Evolutionary conservation across 2,329 filamentous ascomycete species (phyloP), one percentile per base, ranked within the genome.

Genomic region (Ramularia collo-cygni): DNA sequence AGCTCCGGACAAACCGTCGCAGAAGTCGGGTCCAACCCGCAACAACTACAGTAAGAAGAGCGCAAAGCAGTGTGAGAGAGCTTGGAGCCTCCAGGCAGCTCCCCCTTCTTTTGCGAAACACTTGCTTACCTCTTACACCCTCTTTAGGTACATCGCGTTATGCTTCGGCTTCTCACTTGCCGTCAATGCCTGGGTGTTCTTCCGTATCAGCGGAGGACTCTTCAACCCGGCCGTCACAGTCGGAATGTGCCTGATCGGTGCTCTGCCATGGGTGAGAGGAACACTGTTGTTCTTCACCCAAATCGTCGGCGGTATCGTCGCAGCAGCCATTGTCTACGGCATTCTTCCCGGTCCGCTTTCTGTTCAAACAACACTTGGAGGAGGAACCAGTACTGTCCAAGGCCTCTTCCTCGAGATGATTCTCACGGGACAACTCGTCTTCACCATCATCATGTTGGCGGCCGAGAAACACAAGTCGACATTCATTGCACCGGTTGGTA

Each of bases 161-260:
- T 53, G 51, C 44, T 64, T 63, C 43, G 61, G 62, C 4, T 61
- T 63, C 40, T 60, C 58, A 0, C 50, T 65, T 2, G 59, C 61
- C 10, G 63, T 64, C 9, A 64, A 63, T n/a, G 61, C 58, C 4
- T 64, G 61, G 58, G 50, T 58, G 2, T 56, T 61, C 42, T 61
- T 56, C 46, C 44, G 58, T 13, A 54, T 61, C 35, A 49, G 38
- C 27, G 58, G 58, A 18, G 56, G 56, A 8, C 40, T 58, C 6
- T 56, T 54, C 44, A 57, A 57, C 35, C 56, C 56, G n/a, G 56
- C 55, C 3, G 56, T 62, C 9, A 60, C 57, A 3, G 37, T 62
- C 2, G 59, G 50, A 3, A 50, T 62, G 39, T 46, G 54, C 17
- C 4, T 58, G 8, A 52, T 54, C 5, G 56, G 55, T 10, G 46